A percentile compares a stretch with the other conserved stretches of the same genome.
These are phyloP conservation scores for Senna siamea DNA, from an alignment of 306 rosid species.

Conservation along the genomic window DNA sequence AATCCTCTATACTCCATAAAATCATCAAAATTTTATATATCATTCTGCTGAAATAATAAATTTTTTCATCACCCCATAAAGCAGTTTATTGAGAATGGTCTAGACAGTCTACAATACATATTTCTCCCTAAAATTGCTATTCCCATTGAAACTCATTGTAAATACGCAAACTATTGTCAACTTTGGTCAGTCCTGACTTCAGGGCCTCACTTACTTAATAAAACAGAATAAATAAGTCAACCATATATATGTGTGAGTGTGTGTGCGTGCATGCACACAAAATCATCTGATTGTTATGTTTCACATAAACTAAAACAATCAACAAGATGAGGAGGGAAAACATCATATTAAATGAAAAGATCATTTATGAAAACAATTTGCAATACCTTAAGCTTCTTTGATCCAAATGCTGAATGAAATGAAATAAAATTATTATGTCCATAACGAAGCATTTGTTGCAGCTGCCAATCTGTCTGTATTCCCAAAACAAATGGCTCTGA, in stretches of 20 bases:
- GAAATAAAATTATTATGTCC: conserved; percentile 64
- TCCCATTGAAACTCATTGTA: not conserved
- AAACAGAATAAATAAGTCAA: not conserved
- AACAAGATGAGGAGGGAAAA: not conserved
- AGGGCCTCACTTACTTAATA: not conserved
- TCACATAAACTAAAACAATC: not conserved
- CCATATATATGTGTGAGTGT: not conserved
- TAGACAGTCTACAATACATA: conserved; percentile 13
- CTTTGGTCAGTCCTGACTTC: conserved; percentile 15
- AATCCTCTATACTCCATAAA: conserved; percentile 12
- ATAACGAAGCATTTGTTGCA: conserved; percentile 74
- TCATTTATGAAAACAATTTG: conserved; percentile 2
- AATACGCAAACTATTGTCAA: conserved; percentile 2
- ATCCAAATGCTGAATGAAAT: conserved; percentile 67
- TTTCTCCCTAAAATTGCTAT: conserved; percentile 9
- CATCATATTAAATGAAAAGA: conserved; percentile 29
- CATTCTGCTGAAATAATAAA: conserved; percentile 19
- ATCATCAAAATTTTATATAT: not conserved
- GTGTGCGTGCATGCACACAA: not conserved
- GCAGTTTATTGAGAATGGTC: conserved; percentile 10
- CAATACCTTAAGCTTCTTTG: conserved; percentile 71
- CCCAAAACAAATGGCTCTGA: conserved; percentile 68
- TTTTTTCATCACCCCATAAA: not conserved
- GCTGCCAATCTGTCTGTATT: conserved; percentile 87
- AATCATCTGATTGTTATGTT: not conserved